phyloP scores from a whole-genome alignment of 2,329 filamentous ascomycete species.

The Drechslerella coelobrocha region DNA sequence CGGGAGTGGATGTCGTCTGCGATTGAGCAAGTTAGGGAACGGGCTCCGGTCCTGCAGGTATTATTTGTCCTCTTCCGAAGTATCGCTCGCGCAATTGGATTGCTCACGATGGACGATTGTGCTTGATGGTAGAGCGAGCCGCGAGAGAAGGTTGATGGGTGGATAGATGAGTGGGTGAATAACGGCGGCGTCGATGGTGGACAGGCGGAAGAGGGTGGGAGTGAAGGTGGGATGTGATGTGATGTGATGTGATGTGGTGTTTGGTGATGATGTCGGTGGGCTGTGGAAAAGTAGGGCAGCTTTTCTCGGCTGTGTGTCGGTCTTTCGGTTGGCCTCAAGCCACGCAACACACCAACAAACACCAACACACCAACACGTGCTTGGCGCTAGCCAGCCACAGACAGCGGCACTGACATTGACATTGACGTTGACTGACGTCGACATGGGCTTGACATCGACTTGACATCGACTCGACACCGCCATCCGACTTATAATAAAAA shows the following conservation, averaged over 20 bases:
- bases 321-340: background rate
- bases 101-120: background rate
- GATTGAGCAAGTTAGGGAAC: background rate
- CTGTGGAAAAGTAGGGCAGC: background rate
- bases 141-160: background rate
- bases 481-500: no score
- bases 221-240: slow-evolving; percentile 1
- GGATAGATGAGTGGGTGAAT: background rate
- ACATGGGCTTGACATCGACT: no score
- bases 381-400: no score
- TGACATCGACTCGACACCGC: no score
- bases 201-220: background rate
- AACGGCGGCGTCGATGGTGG: background rate
- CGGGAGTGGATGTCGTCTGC: background rate
- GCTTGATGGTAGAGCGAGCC: background rate
- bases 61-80: background rate
- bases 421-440: no score
- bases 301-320: background rate
- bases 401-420: no score
- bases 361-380: no score
- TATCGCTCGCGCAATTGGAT: background rate
- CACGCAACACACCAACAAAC: background rate
- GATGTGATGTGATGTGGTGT: slow-evolving; percentile 1
- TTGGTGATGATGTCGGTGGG: slow-evolving; percentile 1
- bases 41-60: background rate